Evolutionary conservation across 768 basidiomycete species (phyloP).

Genomic region (Pleurotus tuoliensis): DNA sequence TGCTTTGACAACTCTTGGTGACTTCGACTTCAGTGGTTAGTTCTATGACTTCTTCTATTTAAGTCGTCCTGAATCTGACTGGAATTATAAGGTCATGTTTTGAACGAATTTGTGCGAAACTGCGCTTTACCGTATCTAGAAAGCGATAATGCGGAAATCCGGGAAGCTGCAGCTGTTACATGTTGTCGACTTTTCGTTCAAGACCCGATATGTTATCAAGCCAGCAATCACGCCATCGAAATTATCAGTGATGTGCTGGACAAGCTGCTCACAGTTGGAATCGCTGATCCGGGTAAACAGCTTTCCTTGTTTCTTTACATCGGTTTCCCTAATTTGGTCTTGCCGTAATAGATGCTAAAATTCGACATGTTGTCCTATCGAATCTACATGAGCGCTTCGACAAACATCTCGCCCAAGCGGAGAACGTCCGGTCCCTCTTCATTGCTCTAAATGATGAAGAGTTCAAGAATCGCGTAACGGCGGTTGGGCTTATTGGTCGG

Average conservation of each 20-base stretch:
- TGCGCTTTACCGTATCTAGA: slow-evolving; percentile 93
- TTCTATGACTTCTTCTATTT: neutral
- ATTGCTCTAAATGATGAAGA: slow-evolving; percentile 97
- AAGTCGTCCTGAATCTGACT: neutral
- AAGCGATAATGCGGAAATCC: slow-evolving; percentile 83
- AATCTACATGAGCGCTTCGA: slow-evolving; percentile 93
- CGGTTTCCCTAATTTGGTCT: neutral
- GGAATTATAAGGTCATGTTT: slow-evolving; percentile 63
- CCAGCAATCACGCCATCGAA: slow-evolving; percentile 93
- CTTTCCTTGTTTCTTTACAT: neutral
- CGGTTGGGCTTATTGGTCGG: slow-evolving; percentile 87
- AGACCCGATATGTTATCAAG: slow-evolving; percentile 95
- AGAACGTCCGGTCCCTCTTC: slow-evolving; percentile 96
- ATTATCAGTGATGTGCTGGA: slow-evolving; percentile 98
- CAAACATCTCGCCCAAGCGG: slow-evolving; percentile 94
- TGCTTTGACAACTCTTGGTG: slow-evolving; percentile 81
- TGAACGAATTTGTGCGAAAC: slow-evolving; percentile 93
- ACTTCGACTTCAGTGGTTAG: slow-evolving; percentile 91
- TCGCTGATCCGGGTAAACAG: slow-evolving; percentile 84
- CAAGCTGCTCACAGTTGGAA: slow-evolving; percentile 90
- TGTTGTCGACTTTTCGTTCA: slow-evolving; percentile 90
- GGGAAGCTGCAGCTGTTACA: slow-evolving; percentile 85
- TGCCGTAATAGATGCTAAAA: slow-evolving; percentile 56
- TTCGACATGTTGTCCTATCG: slow-evolving; percentile 82
- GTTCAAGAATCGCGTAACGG: slow-evolving; percentile 90